Evolutionary conservation across 441 rosid genomes (phyloP).

Genomic region (Populus hybrid): DNA sequence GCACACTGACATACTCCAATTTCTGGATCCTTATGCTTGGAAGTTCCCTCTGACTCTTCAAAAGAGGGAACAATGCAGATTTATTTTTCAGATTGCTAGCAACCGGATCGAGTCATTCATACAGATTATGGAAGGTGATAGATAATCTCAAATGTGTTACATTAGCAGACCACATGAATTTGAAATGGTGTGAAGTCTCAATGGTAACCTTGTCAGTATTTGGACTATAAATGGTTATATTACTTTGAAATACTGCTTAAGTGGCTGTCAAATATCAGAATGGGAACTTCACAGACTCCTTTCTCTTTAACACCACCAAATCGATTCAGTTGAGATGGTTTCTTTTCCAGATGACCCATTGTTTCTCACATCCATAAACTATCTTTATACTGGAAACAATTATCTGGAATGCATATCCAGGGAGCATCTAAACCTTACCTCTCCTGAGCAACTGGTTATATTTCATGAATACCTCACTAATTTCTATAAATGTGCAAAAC

Average conservation of each 20-base stretch:
- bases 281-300: constrained; percentile 5
- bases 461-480: neutral
- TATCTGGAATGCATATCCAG: neutral
- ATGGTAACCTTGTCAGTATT: neutral
- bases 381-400: neutral
- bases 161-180: no score
- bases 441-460: neutral
- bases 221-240: neutral
- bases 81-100: neutral
- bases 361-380: neutral
- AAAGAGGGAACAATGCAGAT: neutral
- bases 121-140: neutral
- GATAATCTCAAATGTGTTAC: neutral
- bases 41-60: neutral
- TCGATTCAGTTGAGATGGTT: neutral
- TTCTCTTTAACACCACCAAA: neutral
- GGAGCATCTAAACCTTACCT: neutral
- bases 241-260: neutral
- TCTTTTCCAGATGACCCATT: neutral
- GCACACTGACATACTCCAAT: neutral
- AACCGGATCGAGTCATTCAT: neutral
- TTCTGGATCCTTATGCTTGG: neutral
- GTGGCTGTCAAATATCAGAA: neutral
- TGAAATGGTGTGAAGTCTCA: neutral
- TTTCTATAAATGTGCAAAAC: neutral